These are phyloP conservation scores for Rubroboletus pulcherrimus DNA, from an alignment of 768 basidiomycete genomes.

Conservation along the genomic window DNA sequence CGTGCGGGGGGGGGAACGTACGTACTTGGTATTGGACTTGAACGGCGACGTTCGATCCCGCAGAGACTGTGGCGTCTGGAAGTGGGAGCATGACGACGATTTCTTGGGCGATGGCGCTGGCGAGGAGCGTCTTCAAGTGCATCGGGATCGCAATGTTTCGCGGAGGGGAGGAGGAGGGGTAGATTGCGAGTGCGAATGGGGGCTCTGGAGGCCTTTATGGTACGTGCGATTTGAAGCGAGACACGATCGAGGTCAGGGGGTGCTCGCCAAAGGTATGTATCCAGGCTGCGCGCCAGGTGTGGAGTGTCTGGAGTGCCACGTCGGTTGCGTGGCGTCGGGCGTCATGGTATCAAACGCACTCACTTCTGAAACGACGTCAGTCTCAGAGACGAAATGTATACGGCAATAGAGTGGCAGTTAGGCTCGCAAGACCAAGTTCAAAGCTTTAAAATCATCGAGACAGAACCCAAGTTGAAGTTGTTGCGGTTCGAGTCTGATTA, in stretches of 20 bases:
- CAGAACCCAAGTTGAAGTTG: no score
- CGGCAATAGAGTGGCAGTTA: no score
- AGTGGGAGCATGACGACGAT: not conserved
- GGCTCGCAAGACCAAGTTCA: no score
- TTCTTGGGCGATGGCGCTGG: not conserved
- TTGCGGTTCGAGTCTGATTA: no score
- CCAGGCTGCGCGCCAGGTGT: slow-evolving; percentile 27
- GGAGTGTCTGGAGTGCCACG: slow-evolving; percentile 1
- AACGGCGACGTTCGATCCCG: slow-evolving; percentile 38
- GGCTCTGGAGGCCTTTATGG: no score
- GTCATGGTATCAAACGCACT: no score
- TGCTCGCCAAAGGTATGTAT: slow-evolving; percentile 14
- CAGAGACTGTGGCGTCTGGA: slow-evolving; percentile 28
- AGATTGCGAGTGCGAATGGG: no score
- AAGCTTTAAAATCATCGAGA: no score
- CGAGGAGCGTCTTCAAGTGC: not conserved
- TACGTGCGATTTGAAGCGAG: no score
- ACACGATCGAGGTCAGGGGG: no score
- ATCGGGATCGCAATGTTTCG: not conserved
- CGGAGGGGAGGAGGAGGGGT: no score
- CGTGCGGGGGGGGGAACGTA: slow-evolving; percentile 10
- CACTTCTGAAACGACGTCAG: not conserved
- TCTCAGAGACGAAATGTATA: not conserved
- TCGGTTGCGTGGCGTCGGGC: no score
- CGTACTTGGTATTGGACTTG: slow-evolving; percentile 39